Conservation (phyloP, 106 monocot species). For the Narthecium ossifragum region DNA sequence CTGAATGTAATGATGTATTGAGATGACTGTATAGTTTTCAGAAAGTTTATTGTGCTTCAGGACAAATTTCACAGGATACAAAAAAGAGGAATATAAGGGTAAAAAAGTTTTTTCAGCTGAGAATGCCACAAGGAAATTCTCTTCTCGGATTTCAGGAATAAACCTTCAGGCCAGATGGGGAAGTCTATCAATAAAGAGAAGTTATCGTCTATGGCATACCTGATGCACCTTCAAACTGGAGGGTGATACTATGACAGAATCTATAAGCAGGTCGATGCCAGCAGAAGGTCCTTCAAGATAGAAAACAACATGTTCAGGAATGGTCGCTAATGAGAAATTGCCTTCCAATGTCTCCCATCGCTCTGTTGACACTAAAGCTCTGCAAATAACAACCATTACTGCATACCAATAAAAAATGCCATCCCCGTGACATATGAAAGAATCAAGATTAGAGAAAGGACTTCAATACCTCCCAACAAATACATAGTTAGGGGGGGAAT, state of each 20-base stretch:
- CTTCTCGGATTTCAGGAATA: too few species aligned
- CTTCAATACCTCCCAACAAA: constrained; percentile 25
- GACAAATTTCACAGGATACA: too few species aligned
- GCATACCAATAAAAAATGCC: neutral
- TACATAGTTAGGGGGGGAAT: constrained; percentile 19
- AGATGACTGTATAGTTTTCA: too few species aligned
- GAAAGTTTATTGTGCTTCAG: too few species aligned
- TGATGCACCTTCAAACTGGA: constrained; percentile 3
- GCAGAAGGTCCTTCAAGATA: constrained; percentile 42
- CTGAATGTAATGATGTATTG: too few species aligned
- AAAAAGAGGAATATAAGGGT: too few species aligned
- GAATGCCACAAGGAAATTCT: too few species aligned
- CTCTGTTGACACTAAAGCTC: constrained; percentile 23
- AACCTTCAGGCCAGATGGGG: too few species aligned
- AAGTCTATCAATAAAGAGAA: too few species aligned
- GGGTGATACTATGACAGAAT: constrained; percentile 22
- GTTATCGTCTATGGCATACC: constrained; percentile 5
- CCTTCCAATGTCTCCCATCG: constrained; percentile 39
- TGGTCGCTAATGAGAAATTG: constrained; percentile 18
- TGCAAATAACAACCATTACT: constrained; percentile 1
- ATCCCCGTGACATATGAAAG: neutral
- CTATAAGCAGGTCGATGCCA: constrained; percentile 37
- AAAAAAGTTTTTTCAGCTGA: too few species aligned
- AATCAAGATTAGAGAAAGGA: neutral
- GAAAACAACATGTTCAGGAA: constrained; percentile 28